Evolutionary conservation across 805 yeast species (phyloP).

Genomic region (Ogataea pignaliae): DNA sequence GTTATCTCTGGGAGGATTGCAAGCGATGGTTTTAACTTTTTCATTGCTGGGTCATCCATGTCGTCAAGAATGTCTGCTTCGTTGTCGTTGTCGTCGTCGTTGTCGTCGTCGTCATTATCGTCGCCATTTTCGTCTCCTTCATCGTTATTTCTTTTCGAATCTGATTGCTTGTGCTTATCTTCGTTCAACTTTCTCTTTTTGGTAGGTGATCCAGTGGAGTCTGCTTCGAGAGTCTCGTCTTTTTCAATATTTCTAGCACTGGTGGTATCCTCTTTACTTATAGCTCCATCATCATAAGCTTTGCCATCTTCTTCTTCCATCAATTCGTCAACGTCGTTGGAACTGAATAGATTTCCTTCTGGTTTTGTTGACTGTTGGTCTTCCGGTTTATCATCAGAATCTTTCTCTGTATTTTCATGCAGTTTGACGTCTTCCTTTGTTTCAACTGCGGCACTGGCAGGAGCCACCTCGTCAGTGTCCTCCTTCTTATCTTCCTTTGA

Average conservation of each 20-base stretch:
- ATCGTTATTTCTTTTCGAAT: neutral
- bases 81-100: conserved; percentile 12
- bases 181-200: conserved; percentile 4
- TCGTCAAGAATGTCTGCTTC: conserved; percentile 18
- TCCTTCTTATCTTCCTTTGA: neutral
- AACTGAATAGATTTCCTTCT: conserved; percentile 15
- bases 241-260: neutral
- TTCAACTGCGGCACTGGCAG: too few relatives aligned
- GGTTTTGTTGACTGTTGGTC: neutral
- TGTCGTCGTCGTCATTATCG: conserved; percentile 6
- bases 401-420: conserved; percentile 2
- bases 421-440: neutral
- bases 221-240: neutral
- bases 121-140: conserved; percentile 8
- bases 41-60: conserved; percentile 24
- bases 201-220: neutral
- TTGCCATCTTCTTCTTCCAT: conserved; percentile 29
- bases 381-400: too few relatives aligned
- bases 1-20: conserved; percentile 64
- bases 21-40: conserved; percentile 23
- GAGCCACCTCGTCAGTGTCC: neutral
- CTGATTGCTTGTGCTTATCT: neutral
- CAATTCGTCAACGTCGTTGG: conserved; percentile 18
- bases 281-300: conserved; percentile 10
- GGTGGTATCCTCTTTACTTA: conserved; percentile 8